phyloP scores from a whole-genome alignment of 805 yeast genomes.

The Spathaspora gorwiae region DNA sequence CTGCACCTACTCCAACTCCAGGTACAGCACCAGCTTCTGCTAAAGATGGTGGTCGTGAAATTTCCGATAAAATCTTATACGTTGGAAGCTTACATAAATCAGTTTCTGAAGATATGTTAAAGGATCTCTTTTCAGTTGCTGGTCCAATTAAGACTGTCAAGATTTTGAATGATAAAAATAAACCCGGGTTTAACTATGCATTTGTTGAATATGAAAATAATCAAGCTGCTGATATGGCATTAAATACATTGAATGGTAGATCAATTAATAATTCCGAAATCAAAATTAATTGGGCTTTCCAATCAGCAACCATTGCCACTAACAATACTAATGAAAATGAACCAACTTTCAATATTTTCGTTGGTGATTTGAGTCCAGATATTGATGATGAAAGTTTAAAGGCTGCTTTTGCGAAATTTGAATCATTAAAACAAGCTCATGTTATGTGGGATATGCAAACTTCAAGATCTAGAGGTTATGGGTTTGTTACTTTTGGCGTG shows the following conservation, averaged over 20 bases:
- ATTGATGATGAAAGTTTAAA: constrained; percentile 72
- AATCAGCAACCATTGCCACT: constrained; percentile 62
- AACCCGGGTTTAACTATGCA: constrained; percentile 72
- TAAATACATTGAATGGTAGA: constrained; percentile 56
- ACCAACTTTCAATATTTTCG: constrained; percentile 69
- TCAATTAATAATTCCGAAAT: constrained; percentile 52
- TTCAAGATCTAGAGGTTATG: constrained; percentile 87
- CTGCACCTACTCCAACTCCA: not conserved
- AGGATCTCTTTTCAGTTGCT: constrained; percentile 57
- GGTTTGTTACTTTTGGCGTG: constrained; percentile 73
- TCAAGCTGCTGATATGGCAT: constrained; percentile 58
- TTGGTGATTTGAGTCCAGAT: constrained; percentile 81
- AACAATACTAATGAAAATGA: constrained; percentile 24
- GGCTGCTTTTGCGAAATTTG: constrained; percentile 51
- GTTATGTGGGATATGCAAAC: constrained; percentile 98
- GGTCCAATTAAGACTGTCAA: constrained; percentile 64
- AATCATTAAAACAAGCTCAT: constrained; percentile 72
- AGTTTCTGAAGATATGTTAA: constrained; percentile 58
- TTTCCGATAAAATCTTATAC: constrained; percentile 66
- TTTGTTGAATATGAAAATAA: constrained; percentile 69
- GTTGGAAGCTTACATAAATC: constrained; percentile 70
- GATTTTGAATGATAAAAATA: constrained; percentile 71
- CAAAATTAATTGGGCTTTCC: constrained; percentile 78
- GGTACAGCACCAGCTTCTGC: constrained; percentile 58
- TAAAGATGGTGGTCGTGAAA: constrained; percentile 75